phyloP scores from a whole-genome alignment of 129 eudicot genomes.

The Flaveria trinervia region DNA sequence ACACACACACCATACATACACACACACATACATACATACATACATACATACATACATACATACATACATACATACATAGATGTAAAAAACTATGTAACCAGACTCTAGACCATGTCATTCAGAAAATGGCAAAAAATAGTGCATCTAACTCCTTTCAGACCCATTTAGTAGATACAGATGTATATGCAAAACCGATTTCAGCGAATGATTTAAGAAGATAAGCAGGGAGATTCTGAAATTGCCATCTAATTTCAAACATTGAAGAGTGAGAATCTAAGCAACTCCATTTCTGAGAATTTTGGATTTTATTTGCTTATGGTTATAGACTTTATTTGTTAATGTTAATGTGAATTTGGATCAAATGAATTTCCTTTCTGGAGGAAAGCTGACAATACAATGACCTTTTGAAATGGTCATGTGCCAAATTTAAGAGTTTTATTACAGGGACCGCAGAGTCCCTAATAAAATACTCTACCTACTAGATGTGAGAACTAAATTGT shows the following conservation, averaged over 20 bases:
- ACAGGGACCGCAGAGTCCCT: background rate
- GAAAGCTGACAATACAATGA: background rate
- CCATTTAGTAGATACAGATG: background rate
- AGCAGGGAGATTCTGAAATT: slow-evolving; percentile 2
- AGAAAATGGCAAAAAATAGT: slow-evolving; percentile 3
- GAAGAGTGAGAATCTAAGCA: slow-evolving; percentile 15
- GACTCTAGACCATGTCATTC: background rate
- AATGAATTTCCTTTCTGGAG: background rate
- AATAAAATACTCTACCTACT: background rate
- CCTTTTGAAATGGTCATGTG: background rate
- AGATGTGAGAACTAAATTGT: background rate
- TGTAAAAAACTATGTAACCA: slow-evolving; percentile 3
- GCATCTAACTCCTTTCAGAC: background rate
- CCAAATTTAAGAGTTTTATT: slow-evolving; percentile 9
- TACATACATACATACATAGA: too few relatives aligned
- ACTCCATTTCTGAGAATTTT: background rate
- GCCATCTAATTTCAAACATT: background rate
- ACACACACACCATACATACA: too few relatives aligned
- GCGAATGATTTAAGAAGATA: background rate
- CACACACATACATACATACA: background rate
- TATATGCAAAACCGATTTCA: background rate
- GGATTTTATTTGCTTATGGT: background rate
- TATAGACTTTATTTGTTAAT: background rate
- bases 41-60: too few relatives aligned
- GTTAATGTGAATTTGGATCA: background rate